Evolutionary conservation across 148 eudicot species (phyloP).

Genomic region (Dianthus caryophyllus): DNA sequence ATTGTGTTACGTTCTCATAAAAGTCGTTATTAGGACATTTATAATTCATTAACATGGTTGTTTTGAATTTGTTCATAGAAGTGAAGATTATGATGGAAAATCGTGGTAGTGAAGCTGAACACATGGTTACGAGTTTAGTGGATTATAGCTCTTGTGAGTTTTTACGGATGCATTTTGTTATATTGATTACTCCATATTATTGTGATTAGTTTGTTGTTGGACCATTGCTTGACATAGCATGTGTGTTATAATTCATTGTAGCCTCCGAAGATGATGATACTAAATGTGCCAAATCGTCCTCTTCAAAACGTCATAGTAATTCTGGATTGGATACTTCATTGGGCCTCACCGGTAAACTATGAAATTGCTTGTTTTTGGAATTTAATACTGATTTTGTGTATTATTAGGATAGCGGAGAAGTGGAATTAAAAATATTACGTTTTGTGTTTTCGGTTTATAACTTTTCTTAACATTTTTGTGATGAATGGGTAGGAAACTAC

Average conservation of each 20-base stretch:
- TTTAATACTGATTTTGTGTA: background rate
- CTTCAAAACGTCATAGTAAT: background rate
- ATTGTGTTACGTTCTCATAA: too few species aligned
- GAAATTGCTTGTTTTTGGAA: background rate
- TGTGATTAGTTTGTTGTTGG: background rate
- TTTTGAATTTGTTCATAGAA: background rate
- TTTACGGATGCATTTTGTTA: background rate
- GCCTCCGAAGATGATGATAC: background rate
- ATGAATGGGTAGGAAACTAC: background rate
- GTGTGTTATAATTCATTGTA: background rate
- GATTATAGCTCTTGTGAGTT: conserved; percentile 12
- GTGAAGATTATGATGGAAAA: background rate
- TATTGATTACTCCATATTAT: background rate
- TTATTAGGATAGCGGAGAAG: background rate
- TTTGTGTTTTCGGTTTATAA: background rate
- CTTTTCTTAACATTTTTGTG: background rate
- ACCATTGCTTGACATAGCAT: background rate
- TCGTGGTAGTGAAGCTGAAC: background rate
- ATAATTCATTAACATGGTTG: background rate
- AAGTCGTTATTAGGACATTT: too few species aligned
- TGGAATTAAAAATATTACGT: background rate
- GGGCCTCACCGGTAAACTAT: background rate
- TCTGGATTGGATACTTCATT: conserved; percentile 5
- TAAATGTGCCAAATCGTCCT: background rate
- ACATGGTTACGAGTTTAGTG: background rate